Conservation (phyloP, 2,329 filamentous ascomycete genomes). For the Exophiala aquamarina region DNA sequence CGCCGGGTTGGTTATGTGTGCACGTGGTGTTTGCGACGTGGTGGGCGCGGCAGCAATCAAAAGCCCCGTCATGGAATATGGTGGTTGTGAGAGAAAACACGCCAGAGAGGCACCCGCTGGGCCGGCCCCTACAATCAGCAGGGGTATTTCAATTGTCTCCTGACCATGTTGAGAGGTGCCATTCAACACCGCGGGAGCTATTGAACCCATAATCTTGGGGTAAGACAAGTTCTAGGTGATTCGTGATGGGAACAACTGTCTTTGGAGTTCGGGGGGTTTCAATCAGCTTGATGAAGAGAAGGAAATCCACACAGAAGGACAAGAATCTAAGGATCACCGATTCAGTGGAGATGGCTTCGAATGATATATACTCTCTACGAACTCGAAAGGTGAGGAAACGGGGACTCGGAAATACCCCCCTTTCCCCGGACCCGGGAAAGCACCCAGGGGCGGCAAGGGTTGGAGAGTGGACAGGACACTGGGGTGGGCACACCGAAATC, state of each 20-base stretch:
- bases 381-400: neutral
- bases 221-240: too few species aligned
- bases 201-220: too few species aligned
- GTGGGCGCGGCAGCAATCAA: slow-evolving; percentile 25
- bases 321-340: too few species aligned
- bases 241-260: too few species aligned
- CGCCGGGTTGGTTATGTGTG: slow-evolving; percentile 29
- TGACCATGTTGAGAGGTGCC: slow-evolving; percentile 12
- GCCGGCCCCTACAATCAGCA: slow-evolving; percentile 45
- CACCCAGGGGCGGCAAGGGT: neutral
- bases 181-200: slow-evolving; percentile 1
- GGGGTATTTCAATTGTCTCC: slow-evolving; percentile 19
- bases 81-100: slow-evolving; percentile 21
- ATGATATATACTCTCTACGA: too few species aligned
- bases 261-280: too few species aligned
- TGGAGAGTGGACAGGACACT: too few species aligned
- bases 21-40: slow-evolving; percentile 27
- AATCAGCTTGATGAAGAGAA: too few species aligned
- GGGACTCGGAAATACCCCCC: slow-evolving; percentile 21
- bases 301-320: too few species aligned
- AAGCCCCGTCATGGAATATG: slow-evolving; percentile 27
- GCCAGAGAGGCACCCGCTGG: slow-evolving; percentile 52
- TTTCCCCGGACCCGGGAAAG: slow-evolving; percentile 15
- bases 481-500: too few species aligned
- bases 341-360: too few species aligned